phyloP scores from a whole-genome alignment of 129 eudicot genomes.

The Rutidosis leptorrhynchoides region DNA sequence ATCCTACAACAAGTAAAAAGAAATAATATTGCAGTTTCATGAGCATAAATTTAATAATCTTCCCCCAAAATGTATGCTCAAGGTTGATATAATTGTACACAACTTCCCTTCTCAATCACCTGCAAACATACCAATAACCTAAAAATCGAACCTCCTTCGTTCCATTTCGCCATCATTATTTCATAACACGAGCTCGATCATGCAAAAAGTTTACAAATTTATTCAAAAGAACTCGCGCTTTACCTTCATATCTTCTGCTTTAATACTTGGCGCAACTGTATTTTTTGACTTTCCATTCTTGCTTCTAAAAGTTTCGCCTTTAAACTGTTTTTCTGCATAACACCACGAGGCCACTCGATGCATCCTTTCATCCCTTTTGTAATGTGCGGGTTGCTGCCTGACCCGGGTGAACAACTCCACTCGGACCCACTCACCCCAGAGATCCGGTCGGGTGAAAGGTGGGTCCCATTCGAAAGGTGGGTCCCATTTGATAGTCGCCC shows the following conservation, averaged over 20 bases:
- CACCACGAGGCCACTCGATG: slow-evolving; percentile 82
- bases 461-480: slow-evolving; percentile 42
- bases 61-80: slow-evolving; percentile 19
- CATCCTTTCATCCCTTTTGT: slow-evolving; percentile 80
- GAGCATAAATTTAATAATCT: slow-evolving; percentile 18
- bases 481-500: slow-evolving; percentile 51
- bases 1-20: slow-evolving; percentile 28
- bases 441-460: slow-evolving; percentile 47
- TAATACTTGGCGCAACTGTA: slow-evolving; percentile 82
- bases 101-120: slow-evolving; percentile 18
- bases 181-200: slow-evolving; percentile 15
- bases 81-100: slow-evolving; percentile 22
- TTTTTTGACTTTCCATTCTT: slow-evolving; percentile 77
- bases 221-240: slow-evolving; percentile 4
- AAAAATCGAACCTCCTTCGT: slow-evolving; percentile 3
- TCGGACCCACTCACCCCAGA: slow-evolving; percentile 52
- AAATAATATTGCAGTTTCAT: slow-evolving; percentile 22
- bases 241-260: slow-evolving; percentile 75
- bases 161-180: slow-evolving; percentile 10
- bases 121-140: slow-evolving; percentile 9
- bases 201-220: slow-evolving; percentile 1
- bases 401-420: slow-evolving; percentile 86
- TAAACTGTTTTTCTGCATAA: slow-evolving; percentile 64
- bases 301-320: slow-evolving; percentile 77
- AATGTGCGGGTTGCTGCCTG: slow-evolving; percentile 49